Evolutionary conservation across 331 rosid genomes (phyloP), one percentile per base, ranked within the genome.

Genomic region (Telfairia occidentalis): DNA sequence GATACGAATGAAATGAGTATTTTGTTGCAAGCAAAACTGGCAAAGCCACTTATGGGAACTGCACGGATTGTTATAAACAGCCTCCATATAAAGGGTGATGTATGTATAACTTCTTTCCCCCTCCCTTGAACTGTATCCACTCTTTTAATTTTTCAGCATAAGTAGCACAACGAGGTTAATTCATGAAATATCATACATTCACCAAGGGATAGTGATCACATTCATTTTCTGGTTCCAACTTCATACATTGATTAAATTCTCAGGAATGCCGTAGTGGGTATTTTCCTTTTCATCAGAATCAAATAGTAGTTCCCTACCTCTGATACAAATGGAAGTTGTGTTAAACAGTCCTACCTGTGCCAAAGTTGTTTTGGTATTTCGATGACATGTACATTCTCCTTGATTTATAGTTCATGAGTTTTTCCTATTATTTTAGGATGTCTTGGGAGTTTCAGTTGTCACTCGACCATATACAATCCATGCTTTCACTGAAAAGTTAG

Each of bases 51-150:
- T 24, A 79, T 82, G 40, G 96, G 99, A 78, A 92, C 99, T 72
- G 99, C 99, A 43, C 87, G 97, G 85, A 89, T 95, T 67, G 96
- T 95, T 76, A 87, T 95, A 64, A 95, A 95, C 79, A 92, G 90
- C 79, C 96, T 95, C 69, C 99, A 95, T 84, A 86, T 95, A 65
- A 95, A 89, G 88, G 99, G 99, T 48, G 97, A 95, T 77, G 98
- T 94, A 90, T 50, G 97, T 89, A 66, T 61, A 76, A 43, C 63
- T 48, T 79, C 43, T 77, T 74, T 73, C 55, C 59, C 7, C 9
- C 53, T 76, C 55, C 35, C 79, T 30, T 43, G 1, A 52, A 16
- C 5, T n/a, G 13, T 34, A 34, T 45, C 10, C 4, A 32, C 55
- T 72, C 45, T 71, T 46, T 29, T 3, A 29, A 28, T 29, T 48